These are phyloP conservation scores for Oryza australiensis DNA, from an alignment of 176 grass and related monocot genomes.

Conservation along the genomic window DNA sequence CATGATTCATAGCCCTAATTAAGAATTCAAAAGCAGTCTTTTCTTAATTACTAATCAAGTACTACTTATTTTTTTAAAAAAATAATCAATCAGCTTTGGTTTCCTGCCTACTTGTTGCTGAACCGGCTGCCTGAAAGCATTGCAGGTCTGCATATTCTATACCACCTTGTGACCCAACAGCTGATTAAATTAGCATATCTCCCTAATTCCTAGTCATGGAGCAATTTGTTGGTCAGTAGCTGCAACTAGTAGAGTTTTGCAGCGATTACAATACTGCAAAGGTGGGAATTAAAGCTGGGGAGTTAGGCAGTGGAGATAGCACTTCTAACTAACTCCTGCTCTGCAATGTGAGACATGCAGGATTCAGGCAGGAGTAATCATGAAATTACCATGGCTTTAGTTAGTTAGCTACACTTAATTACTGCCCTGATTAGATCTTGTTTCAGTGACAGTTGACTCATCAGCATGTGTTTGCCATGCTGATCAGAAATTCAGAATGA, in stretches of 20 bases:
- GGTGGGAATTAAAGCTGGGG: not conserved
- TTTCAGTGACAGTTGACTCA: not conserved
- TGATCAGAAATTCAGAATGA: not conserved
- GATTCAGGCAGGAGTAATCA: not conserved
- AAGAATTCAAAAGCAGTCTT: not conserved
- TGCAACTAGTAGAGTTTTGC: conserved; percentile 6
- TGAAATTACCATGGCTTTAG: not conserved
- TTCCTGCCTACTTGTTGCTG: conserved; percentile 24
- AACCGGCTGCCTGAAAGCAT: conserved; percentile 10
- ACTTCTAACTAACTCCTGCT: not conserved
- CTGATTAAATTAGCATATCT: not conserved
- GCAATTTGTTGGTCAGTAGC: conserved; percentile 25
- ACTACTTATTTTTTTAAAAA: not conserved
- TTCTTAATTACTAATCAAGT: conserved; percentile 8
- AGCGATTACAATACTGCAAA: not conserved
- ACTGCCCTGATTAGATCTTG: not conserved
- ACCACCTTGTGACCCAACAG: not conserved
- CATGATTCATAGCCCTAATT: not conserved
- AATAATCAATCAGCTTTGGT: not conserved
- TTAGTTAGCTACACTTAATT: not conserved
- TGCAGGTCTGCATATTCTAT: not conserved
- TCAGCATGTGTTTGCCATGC: not conserved
- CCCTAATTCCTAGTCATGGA: conserved; percentile 14
- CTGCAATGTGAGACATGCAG: not conserved
- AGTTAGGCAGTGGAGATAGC: not conserved